Conservation (phyloP, 352 stramenopile genomes). For the Phytophthora aleatoria region DNA sequence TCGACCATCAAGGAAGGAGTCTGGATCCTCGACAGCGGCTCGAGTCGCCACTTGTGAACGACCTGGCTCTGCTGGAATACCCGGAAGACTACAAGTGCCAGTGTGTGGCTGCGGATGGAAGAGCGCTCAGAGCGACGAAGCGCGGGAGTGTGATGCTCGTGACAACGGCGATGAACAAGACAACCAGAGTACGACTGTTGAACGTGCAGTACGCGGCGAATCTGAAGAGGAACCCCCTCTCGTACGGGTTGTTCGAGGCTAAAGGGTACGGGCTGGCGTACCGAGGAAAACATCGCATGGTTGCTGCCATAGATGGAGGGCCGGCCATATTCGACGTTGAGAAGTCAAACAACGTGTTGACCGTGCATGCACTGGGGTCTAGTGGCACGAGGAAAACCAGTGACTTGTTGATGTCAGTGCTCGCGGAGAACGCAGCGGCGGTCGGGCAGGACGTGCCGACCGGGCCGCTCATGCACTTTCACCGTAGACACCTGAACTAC, state of each 20-base stretch:
- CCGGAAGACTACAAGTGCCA: slow-evolving; percentile 6
- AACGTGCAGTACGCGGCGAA: slow-evolving; percentile 16
- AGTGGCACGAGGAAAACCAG: no score
- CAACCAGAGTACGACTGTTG: not conserved
- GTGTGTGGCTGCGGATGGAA: slow-evolving; percentile 10
- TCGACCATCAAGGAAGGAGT: not conserved
- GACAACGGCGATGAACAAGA: slow-evolving; percentile 3
- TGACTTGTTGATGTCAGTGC: no score
- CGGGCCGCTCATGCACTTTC: slow-evolving; percentile 16
- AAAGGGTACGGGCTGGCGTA: slow-evolving; percentile 2
- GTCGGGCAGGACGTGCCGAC: slow-evolving; percentile 11
- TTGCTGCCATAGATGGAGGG: not conserved
- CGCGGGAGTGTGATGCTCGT: slow-evolving; percentile 14
- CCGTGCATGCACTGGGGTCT: not conserved
- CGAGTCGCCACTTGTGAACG: slow-evolving; percentile 16
- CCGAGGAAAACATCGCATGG: slow-evolving; percentile 2
- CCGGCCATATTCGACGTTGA: slow-evolving; percentile 8
- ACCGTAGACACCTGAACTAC: slow-evolving; percentile 4
- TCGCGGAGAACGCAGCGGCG: not conserved
- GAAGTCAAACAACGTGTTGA: slow-evolving; percentile 3
- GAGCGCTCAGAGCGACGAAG: slow-evolving; percentile 1
- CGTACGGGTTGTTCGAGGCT: slow-evolving; percentile 13
- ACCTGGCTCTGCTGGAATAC: slow-evolving; percentile 12
- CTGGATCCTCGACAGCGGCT: slow-evolving; percentile 16
- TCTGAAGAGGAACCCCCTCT: slow-evolving; percentile 25